A percentile compares a stretch with the other conserved stretches of the same genome.
phyloP scores from a whole-genome alignment of 352 stramenopile species.

The Phytophthora cryptogea region DNA sequence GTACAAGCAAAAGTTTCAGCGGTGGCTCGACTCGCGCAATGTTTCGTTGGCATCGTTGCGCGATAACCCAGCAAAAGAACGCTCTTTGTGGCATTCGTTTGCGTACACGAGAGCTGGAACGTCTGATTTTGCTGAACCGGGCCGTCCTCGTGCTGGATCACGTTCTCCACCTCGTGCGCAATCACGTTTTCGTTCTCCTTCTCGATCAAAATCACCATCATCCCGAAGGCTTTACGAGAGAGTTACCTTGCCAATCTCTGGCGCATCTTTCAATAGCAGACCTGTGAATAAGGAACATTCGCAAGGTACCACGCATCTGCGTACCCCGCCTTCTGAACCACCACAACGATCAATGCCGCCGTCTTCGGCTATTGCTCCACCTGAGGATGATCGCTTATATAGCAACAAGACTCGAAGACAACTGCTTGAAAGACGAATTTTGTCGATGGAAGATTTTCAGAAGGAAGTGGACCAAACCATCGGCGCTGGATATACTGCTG shows the following conservation, averaged over 20 bases:
- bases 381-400: constrained; percentile 11
- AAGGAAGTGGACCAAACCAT: constrained; percentile 15
- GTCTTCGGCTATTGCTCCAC: constrained; percentile 6
- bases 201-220: constrained; percentile 19
- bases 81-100: constrained; percentile 35
- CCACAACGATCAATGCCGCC: constrained; percentile 2
- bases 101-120: constrained; percentile 26
- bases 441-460: constrained; percentile 23
- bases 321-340: constrained; percentile 5
- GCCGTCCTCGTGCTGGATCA: background rate
- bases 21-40: constrained; percentile 31
- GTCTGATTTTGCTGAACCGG: constrained; percentile 9
- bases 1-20: constrained; percentile 32
- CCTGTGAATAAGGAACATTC: constrained; percentile 3
- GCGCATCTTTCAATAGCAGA: constrained; percentile 2
- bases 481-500: background rate
- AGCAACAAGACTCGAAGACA: constrained; percentile 17
- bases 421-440: constrained; percentile 26
- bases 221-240: constrained; percentile 16
- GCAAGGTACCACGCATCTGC: background rate
- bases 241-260: background rate
- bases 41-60: constrained; percentile 17
- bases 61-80: constrained; percentile 30
- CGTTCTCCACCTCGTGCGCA: constrained; percentile 7
- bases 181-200: constrained; percentile 12